A percentile compares a stretch with the other conserved stretches of the same genome.
These are phyloP conservation scores for Cladosporium sp. DNA, from an alignment of 2,329 filamentous ascomycete species.

Conservation along the genomic window DNA sequence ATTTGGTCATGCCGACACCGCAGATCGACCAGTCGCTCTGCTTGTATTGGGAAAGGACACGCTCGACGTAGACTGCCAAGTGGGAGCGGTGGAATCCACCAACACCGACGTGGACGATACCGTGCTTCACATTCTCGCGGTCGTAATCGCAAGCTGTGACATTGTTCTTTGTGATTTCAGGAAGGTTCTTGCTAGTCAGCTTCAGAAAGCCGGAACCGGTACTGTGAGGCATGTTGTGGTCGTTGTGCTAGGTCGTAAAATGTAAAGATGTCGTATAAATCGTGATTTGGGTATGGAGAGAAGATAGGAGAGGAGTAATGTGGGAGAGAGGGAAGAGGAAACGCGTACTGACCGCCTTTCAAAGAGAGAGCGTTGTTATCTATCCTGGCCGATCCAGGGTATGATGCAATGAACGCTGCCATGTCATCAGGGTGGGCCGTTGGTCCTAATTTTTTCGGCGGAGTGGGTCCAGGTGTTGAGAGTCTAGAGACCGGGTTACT, in stretches of 20 bases:
- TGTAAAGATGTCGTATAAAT: neutral
- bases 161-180: slow-evolving; percentile 37
- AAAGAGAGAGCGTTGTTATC: slow-evolving; percentile 5
- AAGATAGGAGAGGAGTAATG: neutral
- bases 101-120: slow-evolving; percentile 57
- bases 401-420: slow-evolving; percentile 7
- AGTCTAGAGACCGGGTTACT: slow-evolving; percentile 7
- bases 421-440: slow-evolving; percentile 11
- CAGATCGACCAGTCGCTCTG: slow-evolving; percentile 53
- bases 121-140: slow-evolving; percentile 51
- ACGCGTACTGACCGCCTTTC: slow-evolving; percentile 8
- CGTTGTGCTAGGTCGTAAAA: slow-evolving; percentile 8
- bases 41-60: slow-evolving; percentile 50
- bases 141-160: slow-evolving; percentile 48
- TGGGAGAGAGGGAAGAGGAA: neutral
- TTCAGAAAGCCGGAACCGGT: slow-evolving; percentile 39
- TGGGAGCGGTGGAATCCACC: slow-evolving; percentile 58
- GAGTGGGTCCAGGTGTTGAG: slow-evolving; percentile 10
- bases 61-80: slow-evolving; percentile 54
- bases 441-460: slow-evolving; percentile 10
- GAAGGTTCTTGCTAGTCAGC: slow-evolving; percentile 43
- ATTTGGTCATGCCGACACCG: slow-evolving; percentile 54
- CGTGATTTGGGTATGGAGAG: neutral
- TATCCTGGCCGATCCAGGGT: neutral
- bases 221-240: slow-evolving; percentile 23